These are phyloP conservation scores for Penicillium sp. DNA, from an alignment of 2,329 filamentous ascomycete species.

Conservation along the genomic window DNA sequence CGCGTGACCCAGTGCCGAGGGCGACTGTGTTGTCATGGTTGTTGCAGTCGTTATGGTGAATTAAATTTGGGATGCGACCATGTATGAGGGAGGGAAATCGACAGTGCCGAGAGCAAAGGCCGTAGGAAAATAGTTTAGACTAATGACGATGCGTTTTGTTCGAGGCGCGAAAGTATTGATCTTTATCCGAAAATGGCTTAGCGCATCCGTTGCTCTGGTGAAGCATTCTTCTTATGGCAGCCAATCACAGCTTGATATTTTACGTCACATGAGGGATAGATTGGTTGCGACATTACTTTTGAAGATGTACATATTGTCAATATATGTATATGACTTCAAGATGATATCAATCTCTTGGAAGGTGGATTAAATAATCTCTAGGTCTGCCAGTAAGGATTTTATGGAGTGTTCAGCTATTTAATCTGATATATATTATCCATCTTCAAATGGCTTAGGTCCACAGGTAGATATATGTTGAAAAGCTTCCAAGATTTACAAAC, in stretches of 20 bases:
- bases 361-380: too few species aligned
- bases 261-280: too few species aligned
- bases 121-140: background rate
- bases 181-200: conserved; percentile 27
- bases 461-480: too few species aligned
- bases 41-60: background rate
- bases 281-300: too few species aligned
- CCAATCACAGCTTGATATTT: conserved; percentile 10
- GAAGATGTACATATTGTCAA: too few species aligned
- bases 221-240: conserved; percentile 4
- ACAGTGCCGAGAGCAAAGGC: background rate
- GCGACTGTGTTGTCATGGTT: conserved; percentile 16
- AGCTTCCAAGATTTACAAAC: too few species aligned
- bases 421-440: too few species aligned
- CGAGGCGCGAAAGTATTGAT: conserved; percentile 24
- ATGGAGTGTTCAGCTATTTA: too few species aligned
- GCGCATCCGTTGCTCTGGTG: conserved; percentile 28
- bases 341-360: too few species aligned
- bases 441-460: too few species aligned
- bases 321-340: too few species aligned
- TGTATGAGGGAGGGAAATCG: background rate
- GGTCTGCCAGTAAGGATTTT: too few species aligned
- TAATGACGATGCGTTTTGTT: background rate
- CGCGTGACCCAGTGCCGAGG: conserved; percentile 17
- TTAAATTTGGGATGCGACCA: background rate